Conservation (phyloP, 2,329 filamentous ascomycete genomes). For the Cryphonectria nitschkei region DNA sequence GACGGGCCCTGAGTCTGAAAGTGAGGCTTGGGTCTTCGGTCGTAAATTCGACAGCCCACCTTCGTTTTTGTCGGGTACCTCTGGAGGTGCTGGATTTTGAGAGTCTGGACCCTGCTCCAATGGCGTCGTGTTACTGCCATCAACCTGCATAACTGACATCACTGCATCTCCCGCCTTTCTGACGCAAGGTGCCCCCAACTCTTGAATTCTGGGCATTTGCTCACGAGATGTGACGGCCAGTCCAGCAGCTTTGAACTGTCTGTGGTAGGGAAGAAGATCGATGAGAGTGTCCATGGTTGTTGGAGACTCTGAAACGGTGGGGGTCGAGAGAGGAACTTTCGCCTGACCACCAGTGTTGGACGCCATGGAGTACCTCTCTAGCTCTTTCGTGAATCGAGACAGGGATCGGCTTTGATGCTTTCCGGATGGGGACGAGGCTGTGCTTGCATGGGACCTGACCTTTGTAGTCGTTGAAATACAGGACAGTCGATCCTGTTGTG, state of each 20-base stretch:
- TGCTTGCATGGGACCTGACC: slow-evolving; percentile 25
- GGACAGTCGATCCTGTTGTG: slow-evolving; percentile 49
- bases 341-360: slow-evolving; percentile 43
- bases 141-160: slow-evolving; percentile 15
- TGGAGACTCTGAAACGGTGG: slow-evolving; percentile 46
- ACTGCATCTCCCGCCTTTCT: neutral
- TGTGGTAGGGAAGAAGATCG: slow-evolving; percentile 56
- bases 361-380: slow-evolving; percentile 47
- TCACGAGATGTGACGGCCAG: slow-evolving; percentile 60
- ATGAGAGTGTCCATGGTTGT: slow-evolving; percentile 54
- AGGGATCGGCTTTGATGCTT: slow-evolving; percentile 48
- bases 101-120: slow-evolving; percentile 19
- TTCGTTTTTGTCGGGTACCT: neutral
- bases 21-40: neutral
- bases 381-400: slow-evolving; percentile 45
- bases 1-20: neutral
- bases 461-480: slow-evolving; percentile 37
- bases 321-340: slow-evolving; percentile 41
- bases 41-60: neutral
- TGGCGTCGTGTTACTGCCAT: slow-evolving; percentile 26
- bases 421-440: slow-evolving; percentile 39
- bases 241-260: slow-evolving; percentile 57
- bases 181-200: neutral
- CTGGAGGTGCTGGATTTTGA: neutral
- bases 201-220: slow-evolving; percentile 36